A percentile compares a stretch with the other conserved stretches of the same genome.
These are phyloP conservation scores for Pyrus hybrid DNA, from an alignment of 331 rosid genomes.

Conservation along the genomic window DNA sequence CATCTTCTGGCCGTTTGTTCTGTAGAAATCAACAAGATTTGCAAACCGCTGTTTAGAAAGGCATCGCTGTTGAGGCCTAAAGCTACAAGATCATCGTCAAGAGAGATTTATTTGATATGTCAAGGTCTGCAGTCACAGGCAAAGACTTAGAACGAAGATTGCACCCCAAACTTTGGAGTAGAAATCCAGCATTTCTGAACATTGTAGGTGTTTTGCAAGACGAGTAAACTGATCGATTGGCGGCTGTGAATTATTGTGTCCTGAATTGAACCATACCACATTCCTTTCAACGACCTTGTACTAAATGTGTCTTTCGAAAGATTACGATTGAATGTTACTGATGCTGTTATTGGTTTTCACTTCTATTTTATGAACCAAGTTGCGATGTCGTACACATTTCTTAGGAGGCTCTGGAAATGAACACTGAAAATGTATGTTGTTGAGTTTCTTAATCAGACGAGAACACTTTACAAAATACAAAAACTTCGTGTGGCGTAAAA, in stretches of 20 bases:
- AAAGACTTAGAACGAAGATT: slow-evolving; percentile 7
- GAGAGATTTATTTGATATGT: slow-evolving; percentile 90
- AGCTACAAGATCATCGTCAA: slow-evolving; percentile 86
- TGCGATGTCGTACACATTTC: background rate
- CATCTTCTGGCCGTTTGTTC: slow-evolving; percentile 2
- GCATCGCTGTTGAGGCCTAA: slow-evolving; percentile 85
- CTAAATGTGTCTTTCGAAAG: no score
- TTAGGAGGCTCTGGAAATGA: background rate
- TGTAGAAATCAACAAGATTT: slow-evolving; percentile 59
- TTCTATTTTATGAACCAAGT: background rate
- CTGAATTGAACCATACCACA: no score
- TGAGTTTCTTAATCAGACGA: background rate
- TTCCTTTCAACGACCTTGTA: no score
- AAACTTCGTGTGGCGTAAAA: background rate
- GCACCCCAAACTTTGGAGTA: background rate
- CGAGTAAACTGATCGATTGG: no score
- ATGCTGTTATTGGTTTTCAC: background rate
- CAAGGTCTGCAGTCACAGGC: slow-evolving; percentile 48
- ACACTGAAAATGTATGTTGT: background rate
- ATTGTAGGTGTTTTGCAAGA: no score
- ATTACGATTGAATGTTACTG: no score
- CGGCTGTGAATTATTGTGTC: no score
- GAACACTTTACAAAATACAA: background rate
- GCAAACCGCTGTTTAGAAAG: slow-evolving; percentile 72
- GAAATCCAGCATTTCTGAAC: background rate